phyloP scores from a whole-genome alignment of 1,139 yeast genomes.

The Kodamaea derodonti region DNA sequence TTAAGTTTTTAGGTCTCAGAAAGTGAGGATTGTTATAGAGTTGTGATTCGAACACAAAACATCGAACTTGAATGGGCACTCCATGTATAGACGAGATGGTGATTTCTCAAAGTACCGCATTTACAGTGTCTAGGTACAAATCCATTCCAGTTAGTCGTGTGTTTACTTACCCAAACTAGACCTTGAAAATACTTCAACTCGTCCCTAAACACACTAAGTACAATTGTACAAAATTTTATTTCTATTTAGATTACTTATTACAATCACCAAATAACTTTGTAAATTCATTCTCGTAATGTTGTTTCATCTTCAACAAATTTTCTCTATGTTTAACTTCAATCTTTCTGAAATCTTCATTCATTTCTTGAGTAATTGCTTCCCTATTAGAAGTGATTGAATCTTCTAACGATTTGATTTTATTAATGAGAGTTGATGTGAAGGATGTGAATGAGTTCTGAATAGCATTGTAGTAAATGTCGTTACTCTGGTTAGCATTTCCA shows the following conservation, averaged over 20 bases:
- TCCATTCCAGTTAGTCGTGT: no score
- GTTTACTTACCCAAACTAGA: no score
- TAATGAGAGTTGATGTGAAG: constrained; percentile 1
- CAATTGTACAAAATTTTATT: no score
- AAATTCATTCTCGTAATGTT: constrained; percentile 4
- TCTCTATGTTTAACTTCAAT: constrained; percentile 4
- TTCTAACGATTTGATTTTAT: constrained; percentile 4
- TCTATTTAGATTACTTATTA: background rate
- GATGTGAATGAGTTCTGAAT: constrained; percentile 1
- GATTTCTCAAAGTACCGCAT: no score
- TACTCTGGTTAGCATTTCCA: background rate
- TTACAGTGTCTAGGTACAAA: no score
- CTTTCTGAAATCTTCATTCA: constrained; percentile 4
- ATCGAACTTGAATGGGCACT: no score
- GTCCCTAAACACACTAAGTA: no score
- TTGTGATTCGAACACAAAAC: no score
- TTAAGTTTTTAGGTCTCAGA: constrained; percentile 3
- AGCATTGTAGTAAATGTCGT: background rate
- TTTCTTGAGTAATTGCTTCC: constrained; percentile 1
- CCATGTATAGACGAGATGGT: no score
- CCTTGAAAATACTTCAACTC: no score
- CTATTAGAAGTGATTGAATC: background rate
- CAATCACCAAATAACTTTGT: constrained; percentile 1
- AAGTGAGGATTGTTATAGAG: no score
- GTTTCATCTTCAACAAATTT: constrained; percentile 2